These are phyloP conservation scores for Melampsora larici-populina DNA, from an alignment of 1,284 basidiomycete genomes.

Conservation along the genomic window DNA sequence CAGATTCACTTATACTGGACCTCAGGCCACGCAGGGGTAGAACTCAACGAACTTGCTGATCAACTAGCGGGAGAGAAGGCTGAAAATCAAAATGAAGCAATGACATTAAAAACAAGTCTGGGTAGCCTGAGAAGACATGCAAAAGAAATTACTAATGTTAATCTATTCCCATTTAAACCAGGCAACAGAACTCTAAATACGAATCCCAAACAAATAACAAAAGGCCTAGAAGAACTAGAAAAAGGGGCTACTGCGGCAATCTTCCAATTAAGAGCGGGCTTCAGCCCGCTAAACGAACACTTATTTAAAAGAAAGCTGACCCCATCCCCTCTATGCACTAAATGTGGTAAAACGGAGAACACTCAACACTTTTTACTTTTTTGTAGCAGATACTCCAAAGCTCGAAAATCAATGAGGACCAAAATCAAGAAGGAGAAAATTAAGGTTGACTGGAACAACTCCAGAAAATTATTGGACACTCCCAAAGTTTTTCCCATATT, in stretches of 20 bases:
- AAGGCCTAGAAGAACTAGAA: neutral
- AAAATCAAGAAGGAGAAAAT: too few species aligned
- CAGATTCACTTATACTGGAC: neutral
- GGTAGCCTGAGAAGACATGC: neutral
- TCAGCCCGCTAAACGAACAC: neutral
- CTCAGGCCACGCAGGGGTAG: too few species aligned
- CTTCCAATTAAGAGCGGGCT: neutral
- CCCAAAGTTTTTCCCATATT: too few species aligned
- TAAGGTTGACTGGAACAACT: too few species aligned
- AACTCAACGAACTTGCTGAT: too few species aligned
- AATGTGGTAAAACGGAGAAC: too few species aligned
- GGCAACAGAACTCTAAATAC: neutral
- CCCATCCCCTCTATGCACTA: neutral
- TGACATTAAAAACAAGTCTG: neutral
- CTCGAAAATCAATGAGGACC: too few species aligned
- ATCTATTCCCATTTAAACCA: too few species aligned
- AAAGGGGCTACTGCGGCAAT: neutral
- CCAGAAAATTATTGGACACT: too few species aligned
- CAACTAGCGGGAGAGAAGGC: neutral
- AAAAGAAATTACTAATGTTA: neutral
- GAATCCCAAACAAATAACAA: neutral
- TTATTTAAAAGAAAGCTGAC: neutral
- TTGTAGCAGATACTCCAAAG: too few species aligned
- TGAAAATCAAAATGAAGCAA: neutral
- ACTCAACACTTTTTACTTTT: too few species aligned